Evolutionary conservation across 2,329 filamentous ascomycete species (phyloP).

Genomic region (Rasamsonia emersonii): DNA sequence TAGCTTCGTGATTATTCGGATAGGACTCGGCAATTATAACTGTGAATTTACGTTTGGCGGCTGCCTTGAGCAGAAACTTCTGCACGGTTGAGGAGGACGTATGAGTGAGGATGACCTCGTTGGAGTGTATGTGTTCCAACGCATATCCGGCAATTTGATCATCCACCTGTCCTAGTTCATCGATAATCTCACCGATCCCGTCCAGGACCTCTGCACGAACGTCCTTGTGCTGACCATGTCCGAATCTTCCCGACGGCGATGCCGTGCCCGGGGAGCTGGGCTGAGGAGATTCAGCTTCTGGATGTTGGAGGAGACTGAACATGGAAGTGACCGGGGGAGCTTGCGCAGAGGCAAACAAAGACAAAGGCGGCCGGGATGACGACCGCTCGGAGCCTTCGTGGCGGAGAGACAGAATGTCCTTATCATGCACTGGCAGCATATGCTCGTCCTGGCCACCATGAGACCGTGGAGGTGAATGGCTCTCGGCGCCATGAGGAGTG

Average conservation of each 20-base stretch:
- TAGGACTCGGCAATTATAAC: constrained; percentile 72
- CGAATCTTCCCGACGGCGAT: constrained; percentile 25
- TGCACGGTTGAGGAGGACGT: constrained; percentile 81
- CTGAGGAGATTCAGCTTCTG: constrained; percentile 38
- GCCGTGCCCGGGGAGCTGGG: constrained; percentile 27
- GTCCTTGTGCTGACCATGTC: constrained; percentile 44
- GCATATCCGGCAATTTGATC: constrained; percentile 85
- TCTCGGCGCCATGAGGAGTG: constrained; percentile 30
- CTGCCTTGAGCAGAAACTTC: constrained; percentile 79
- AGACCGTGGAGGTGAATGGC: constrained; percentile 16
- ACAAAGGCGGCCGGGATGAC: constrained; percentile 49
- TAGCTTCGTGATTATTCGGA: constrained; percentile 58
- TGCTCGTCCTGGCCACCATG: constrained; percentile 6
- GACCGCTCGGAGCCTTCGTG: constrained; percentile 24
- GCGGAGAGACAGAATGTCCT: constrained; percentile 19
- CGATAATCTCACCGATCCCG: constrained; percentile 90
- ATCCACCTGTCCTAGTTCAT: constrained; percentile 87
- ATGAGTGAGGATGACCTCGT: constrained; percentile 85
- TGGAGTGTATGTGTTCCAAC: constrained; percentile 85
- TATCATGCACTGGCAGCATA: constrained; percentile 15
- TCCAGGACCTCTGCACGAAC: constrained; percentile 85
- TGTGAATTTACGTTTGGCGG: constrained; percentile 83
- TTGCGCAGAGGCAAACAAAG: constrained; percentile 50
- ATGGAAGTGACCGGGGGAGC: constrained; percentile 56
- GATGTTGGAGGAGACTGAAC: constrained; percentile 76